Base-by-base conservation (phyloP, 2,329 filamentous ascomycete genomes). In the Acrocalymma vagum region DNA sequence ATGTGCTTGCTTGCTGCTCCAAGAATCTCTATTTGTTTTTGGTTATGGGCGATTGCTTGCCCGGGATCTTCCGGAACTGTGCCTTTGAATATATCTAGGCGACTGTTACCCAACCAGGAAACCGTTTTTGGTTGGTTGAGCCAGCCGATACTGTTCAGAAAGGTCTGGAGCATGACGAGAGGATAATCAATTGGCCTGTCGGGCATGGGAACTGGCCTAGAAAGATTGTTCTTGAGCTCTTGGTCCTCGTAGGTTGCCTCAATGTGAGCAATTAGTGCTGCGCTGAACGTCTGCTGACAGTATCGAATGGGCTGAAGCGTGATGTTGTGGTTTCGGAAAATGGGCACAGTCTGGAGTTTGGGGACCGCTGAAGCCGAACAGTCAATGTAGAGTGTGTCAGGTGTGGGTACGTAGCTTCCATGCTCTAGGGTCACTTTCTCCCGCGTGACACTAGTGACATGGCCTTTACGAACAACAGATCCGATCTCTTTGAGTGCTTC, bases 261-360 rank as follows among this genome's bases (percentile, higher is more conserved):
- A 6, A 33, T 20, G 13, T 22, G 30, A 8, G 30, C 30, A 14
- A 33, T 33, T 16, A 33, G 5, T n/a, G 30, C 30, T 11, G 30
- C 24, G 24, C 26, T 29, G 24, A 38, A 29, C 11, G 22, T 13
- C 17, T 29, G 25, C 26, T 38, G 25, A 20, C 34, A 29, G 26
- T 29, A 29, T n/a, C 34, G 13, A 9, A 29, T 26, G 9, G 30
- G 6, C 30, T 33, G 30, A 5, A 33, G 30, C 13, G 30, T 33
- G 20, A 33, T 33, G 8, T 22, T 4, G 11, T 22, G 13, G 30
- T 15, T 20, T 5, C 24, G 5, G 15, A 33, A 33, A 4, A 33
- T 18, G 17, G 30, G 30, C 20, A 10, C 13, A n/a, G 30, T 5
- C 11, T 23, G 5, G 6, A 33, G 30, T 11, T 33, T 33, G 11